Base-by-base conservation (phyloP, 148 eudicot species). In the Suaeda aralocaspica region DNA sequence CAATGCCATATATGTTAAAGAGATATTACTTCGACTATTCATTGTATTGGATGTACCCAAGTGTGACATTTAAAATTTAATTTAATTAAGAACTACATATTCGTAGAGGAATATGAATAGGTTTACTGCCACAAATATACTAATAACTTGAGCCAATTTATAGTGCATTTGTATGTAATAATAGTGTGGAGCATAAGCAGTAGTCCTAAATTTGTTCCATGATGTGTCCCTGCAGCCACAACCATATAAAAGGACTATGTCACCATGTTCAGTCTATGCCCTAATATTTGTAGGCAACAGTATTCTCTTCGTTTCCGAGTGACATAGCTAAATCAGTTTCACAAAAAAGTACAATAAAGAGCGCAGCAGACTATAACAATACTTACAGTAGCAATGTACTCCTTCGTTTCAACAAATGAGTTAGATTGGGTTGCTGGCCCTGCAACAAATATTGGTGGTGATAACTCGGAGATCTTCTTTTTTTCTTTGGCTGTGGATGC, bases 401-500 rank as follows among this genome's bases (percentile, higher is more conserved):
- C 98, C 81, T 94, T 97, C 44, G 98, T 94, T 72, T 97, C 98
- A 68, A 94, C 98, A 78, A 94, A 94, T 21, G 98, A 94, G 78
- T 94, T 94, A 50, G 98, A 94, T 42, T 91, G 97, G 15, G 88
- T 76, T 74, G 68, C 68, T 49, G 97, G 97, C 75, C 89, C 98
- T 72, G 98, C 98, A 68, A 94, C 86, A 72, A 94, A 87, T 44
- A 78, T 70, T 21, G 98, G 97, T 11, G 89, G 96, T 57, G 86
- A 87, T 83, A 88, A 77, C 83, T 85, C 76, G 78, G 86, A 15
- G 95, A 89, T 80, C 86, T 87, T 84, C 90, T 78, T 52, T 80
- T 84, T 70, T 82, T 84, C 72, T 82, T 92, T 26, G 72, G 76
- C 2, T 51, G 81, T 58, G 89, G 84, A 82, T 76, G 98, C 83